phyloP scores from a whole-genome alignment of 345 rosid species.

The Trapa bicornis region DNA sequence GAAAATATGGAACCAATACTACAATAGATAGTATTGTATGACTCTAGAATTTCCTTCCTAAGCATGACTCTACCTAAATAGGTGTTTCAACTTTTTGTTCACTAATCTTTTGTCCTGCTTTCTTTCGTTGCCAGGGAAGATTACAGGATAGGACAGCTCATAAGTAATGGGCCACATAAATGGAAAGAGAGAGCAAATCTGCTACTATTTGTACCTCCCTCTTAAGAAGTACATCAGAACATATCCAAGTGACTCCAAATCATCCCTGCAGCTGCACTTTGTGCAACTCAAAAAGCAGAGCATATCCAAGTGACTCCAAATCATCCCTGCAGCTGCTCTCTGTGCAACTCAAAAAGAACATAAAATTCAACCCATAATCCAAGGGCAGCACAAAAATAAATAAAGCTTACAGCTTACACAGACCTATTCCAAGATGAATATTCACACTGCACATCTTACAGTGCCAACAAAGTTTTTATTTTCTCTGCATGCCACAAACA shows the following conservation, averaged over 20 bases:
- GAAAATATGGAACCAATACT: constrained; percentile 1
- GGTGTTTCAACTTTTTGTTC: constrained; percentile 86
- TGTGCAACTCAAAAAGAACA: constrained; percentile 13
- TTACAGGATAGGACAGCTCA: constrained; percentile 22
- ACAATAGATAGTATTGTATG: neutral
- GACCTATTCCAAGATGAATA: constrained; percentile 93
- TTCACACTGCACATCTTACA: constrained; percentile 94
- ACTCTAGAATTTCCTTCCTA: neutral
- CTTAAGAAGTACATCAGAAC: constrained; percentile 82
- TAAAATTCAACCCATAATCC: neutral
- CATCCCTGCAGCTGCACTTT: constrained; percentile 84
- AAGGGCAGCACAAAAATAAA: neutral
- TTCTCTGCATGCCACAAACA: constrained; percentile 39
- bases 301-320: constrained; percentile 75
- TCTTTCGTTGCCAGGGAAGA: constrained; percentile 95
- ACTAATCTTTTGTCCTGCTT: constrained; percentile 84
- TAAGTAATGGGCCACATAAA: neutral
- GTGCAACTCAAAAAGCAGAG: constrained; percentile 7
- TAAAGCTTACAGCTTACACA: constrained; percentile 7
- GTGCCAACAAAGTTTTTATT: constrained; percentile 90
- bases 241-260: constrained; percentile 88
- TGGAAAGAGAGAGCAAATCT: constrained; percentile 2
- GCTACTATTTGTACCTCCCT: constrained; percentile 47
- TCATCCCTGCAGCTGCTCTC: constrained; percentile 85
- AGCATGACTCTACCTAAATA: constrained; percentile 49